A percentile compares a stretch with the other conserved stretches of the same genome.
Evolutionary conservation across 2,329 filamentous ascomycete species (phyloP).

Genomic region (Chaetomiaceae sp.): DNA sequence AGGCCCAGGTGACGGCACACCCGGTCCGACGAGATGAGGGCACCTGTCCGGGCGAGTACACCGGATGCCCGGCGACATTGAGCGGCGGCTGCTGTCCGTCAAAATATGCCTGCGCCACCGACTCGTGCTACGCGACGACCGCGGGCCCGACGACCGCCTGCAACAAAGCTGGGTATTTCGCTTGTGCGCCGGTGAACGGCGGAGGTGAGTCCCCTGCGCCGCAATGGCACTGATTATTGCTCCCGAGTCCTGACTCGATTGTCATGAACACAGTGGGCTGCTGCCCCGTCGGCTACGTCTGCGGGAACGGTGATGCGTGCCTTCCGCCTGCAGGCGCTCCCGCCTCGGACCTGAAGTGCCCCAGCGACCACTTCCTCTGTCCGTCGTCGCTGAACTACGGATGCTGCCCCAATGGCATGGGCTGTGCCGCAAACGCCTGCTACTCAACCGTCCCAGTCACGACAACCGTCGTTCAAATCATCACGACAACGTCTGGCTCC

Average conservation of each 20-base stretch:
- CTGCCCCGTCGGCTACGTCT: slow-evolving; percentile 41
- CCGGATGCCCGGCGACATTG: slow-evolving; percentile 34
- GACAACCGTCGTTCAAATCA: slow-evolving; percentile 36
- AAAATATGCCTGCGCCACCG: slow-evolving; percentile 19
- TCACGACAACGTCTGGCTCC: slow-evolving; percentile 41
- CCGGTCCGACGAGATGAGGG: slow-evolving; percentile 19
- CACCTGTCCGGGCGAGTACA: slow-evolving; percentile 24
- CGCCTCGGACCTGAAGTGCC: slow-evolving; percentile 35
- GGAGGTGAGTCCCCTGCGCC: slow-evolving; percentile 14
- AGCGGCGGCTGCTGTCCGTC: slow-evolving; percentile 32
- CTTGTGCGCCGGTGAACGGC: slow-evolving; percentile 13
- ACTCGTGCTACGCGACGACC: slow-evolving; percentile 24
- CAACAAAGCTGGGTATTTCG: slow-evolving; percentile 13
- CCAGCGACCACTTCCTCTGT: slow-evolving; percentile 41
- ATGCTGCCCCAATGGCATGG: slow-evolving; percentile 46
- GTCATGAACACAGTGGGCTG: slow-evolving; percentile 33
- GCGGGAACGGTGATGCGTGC: slow-evolving; percentile 35
- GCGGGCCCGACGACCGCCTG: slow-evolving; percentile 19
- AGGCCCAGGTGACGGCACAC: slow-evolving; percentile 22
- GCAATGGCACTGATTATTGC: background rate
- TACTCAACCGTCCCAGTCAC: slow-evolving; percentile 43
- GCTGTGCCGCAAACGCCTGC: slow-evolving; percentile 42
- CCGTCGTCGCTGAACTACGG: slow-evolving; percentile 45
- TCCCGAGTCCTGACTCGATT: background rate
- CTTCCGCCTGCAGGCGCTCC: slow-evolving; percentile 38